Evolutionary conservation across 495 filamentous ascomycete species (phyloP).

Genomic region (Lophiotrema nucula): DNA sequence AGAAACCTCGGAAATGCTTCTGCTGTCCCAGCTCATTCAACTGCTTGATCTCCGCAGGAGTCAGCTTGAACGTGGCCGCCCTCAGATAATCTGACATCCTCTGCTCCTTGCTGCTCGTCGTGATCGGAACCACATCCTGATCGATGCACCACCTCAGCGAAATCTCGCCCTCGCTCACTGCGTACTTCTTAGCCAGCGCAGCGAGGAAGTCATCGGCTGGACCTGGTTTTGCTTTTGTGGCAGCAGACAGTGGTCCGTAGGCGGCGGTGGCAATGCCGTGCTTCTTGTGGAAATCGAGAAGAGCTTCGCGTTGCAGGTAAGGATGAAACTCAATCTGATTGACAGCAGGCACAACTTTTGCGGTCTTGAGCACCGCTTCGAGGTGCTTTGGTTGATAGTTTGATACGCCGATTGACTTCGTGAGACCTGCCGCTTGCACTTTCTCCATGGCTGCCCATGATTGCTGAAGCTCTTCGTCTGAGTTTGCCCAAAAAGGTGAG

Average conservation of each 20-base stretch:
- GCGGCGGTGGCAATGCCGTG: slow-evolving; percentile 68
- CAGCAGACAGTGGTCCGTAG: slow-evolving; percentile 66
- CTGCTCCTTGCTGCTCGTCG: slow-evolving; percentile 71
- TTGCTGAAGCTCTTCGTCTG: slow-evolving; percentile 60
- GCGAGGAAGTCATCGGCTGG: slow-evolving; percentile 64
- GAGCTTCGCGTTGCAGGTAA: slow-evolving; percentile 73
- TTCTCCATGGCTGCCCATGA: slow-evolving; percentile 78
- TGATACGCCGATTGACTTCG: slow-evolving; percentile 78
- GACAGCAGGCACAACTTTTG: slow-evolving; percentile 62
- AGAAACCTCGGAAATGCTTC: slow-evolving; percentile 71
- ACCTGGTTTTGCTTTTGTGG: slow-evolving; percentile 64
- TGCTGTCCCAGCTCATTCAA: slow-evolving; percentile 59
- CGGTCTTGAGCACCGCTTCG: slow-evolving; percentile 64
- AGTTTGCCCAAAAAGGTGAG: slow-evolving; percentile 65
- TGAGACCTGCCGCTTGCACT: slow-evolving; percentile 67
- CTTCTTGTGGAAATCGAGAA: slow-evolving; percentile 63
- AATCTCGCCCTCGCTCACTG: slow-evolving; percentile 67
- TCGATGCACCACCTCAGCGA: slow-evolving; percentile 76
- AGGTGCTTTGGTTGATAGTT: slow-evolving; percentile 73
- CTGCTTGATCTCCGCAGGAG: slow-evolving; percentile 65
- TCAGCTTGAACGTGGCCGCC: slow-evolving; percentile 67
- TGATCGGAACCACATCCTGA: slow-evolving; percentile 72
- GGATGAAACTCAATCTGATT: slow-evolving; percentile 92
- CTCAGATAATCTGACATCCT: slow-evolving; percentile 65
- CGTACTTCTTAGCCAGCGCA: slow-evolving; percentile 71